Base-by-base conservation (phyloP, 768 basidiomycete genomes). In the Phanerochaete carnosa region DNA sequence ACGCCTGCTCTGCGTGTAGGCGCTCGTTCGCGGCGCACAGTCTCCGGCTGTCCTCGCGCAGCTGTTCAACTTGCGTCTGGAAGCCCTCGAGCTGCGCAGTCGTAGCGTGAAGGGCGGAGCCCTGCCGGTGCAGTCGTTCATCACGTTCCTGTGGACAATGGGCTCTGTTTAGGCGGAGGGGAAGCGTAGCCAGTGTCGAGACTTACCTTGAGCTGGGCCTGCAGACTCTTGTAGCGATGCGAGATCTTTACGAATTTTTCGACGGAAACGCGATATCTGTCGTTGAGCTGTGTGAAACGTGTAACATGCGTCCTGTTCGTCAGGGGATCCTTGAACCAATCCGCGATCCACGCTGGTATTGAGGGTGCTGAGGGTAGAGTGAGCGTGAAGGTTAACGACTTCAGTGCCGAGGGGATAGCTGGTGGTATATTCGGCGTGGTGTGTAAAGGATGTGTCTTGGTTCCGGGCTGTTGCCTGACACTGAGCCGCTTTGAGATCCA, bases 131-230 rank as follows among this genome's bases (percentile, higher is more conserved):
- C 2, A 62, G 51, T 6, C 25, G 50, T 23, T 49, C 49, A 32
- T 58, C 56, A 11, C 56, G 56, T 15, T 62, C 61, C 61, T 62
- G 50, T 30, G 25, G 28, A 15, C 22, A 47, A 33, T 8, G 25
- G 12, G 11, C 8, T 39, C 26, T 4, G 3, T 33, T 39, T 4
- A 28, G 50, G 19, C 25, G 26, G 29, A 7, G 28, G n/a, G 54
- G 8, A 47, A 35, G 26, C n/a, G n/a, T 39, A 8, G 47, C 37
- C 9, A 54, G 51, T 19, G 53, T 8, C 16, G 33, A 16, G 54
- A 33, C 57, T 19, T 15, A 51, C 57, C 46, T 50, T 49, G 47
- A 58, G 47, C 57, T 58, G 57, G 19, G 23, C 25, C 46, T 58
- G 57, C 29, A 51, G 57, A 11, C 26, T 35, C 46, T 33, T 35